phyloP scores from a whole-genome alignment of 768 basidiomycete genomes.

The Boletales sp. region DNA sequence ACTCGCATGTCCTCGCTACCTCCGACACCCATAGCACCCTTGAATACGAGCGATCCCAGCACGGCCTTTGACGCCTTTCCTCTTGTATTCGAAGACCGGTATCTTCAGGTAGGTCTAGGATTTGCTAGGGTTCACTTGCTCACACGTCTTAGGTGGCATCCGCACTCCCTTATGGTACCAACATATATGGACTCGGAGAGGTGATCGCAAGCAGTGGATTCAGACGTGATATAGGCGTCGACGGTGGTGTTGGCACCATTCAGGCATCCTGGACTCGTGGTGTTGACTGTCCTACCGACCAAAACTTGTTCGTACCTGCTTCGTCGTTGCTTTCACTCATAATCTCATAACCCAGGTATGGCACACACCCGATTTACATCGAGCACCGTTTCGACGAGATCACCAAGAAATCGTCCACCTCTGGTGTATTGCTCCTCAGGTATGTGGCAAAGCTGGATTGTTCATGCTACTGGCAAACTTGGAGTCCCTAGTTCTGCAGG shows the following conservation, averaged over 20 bases:
- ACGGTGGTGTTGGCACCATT: slow-evolving; percentile 50
- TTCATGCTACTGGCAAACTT: neutral
- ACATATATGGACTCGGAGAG: slow-evolving; percentile 78
- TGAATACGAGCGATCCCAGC: slow-evolving; percentile 44
- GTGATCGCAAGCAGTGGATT: slow-evolving; percentile 65
- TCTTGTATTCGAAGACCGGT: slow-evolving; percentile 74
- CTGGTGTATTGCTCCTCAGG: slow-evolving; percentile 74
- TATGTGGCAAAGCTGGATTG: slow-evolving; percentile 19
- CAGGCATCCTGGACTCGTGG: slow-evolving; percentile 69
- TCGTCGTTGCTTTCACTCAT: slow-evolving; percentile 1
- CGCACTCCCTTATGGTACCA: slow-evolving; percentile 58
- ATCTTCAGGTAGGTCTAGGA: slow-evolving; percentile 51
- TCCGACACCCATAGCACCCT: slow-evolving; percentile 48
- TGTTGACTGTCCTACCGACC: slow-evolving; percentile 55
- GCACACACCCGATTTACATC: slow-evolving; percentile 63
- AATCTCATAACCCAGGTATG: slow-evolving; percentile 44
- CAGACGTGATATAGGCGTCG: slow-evolving; percentile 50
- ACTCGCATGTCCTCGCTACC: slow-evolving; percentile 62
- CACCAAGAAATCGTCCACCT: slow-evolving; percentile 51
- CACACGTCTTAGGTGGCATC: slow-evolving; percentile 47
- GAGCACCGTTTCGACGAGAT: slow-evolving; percentile 60
- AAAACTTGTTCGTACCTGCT: slow-evolving; percentile 47
- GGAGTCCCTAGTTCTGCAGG: slow-evolving; percentile 50
- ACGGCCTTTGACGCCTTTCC: slow-evolving; percentile 60
- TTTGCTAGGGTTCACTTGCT: neutral